Conservation (phyloP, 2,329 filamentous ascomycete genomes). For the Diatrype stigma region DNA sequence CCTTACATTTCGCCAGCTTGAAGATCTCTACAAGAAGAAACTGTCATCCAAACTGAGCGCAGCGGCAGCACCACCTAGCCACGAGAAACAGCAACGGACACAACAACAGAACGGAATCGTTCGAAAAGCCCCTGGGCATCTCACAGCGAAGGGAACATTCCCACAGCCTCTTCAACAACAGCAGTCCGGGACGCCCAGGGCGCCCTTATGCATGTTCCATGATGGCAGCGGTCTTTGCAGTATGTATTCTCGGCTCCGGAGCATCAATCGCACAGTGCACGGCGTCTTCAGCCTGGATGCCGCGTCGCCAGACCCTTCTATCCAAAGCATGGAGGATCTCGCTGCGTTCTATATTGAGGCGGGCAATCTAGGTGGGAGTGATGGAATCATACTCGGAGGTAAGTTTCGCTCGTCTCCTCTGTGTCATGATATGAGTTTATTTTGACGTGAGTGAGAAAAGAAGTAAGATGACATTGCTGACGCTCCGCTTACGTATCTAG, state of each 20-base stretch:
- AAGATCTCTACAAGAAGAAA: slow-evolving; percentile 3
- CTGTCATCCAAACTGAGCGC: not conserved
- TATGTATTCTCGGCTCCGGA: slow-evolving; percentile 3
- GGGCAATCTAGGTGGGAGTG: slow-evolving; percentile 6
- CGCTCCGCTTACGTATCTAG: slow-evolving; percentile 5
- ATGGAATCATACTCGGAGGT: slow-evolving; percentile 36
- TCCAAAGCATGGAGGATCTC: slow-evolving; percentile 12
- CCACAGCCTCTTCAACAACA: not conserved
- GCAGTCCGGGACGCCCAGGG: not conserved
- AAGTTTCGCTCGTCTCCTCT: slow-evolving; percentile 1
- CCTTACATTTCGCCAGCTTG: slow-evolving; percentile 8
- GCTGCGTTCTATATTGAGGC: slow-evolving; percentile 14
- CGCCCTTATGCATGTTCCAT: slow-evolving; percentile 23
- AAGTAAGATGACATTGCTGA: slow-evolving; percentile 1
- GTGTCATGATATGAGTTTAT: too few species aligned
- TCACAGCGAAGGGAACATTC: not conserved
- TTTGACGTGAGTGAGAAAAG: too few species aligned
- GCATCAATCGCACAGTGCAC: slow-evolving; percentile 3
- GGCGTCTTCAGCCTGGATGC: slow-evolving; percentile 4
- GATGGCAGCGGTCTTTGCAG: slow-evolving; percentile 25
- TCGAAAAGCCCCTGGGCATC: not conserved
- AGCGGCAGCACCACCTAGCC: not conserved
- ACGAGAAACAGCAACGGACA: not conserved
- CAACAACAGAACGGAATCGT: not conserved
- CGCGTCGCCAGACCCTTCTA: slow-evolving; percentile 2